Conservation (phyloP, 2,329 filamentous ascomycete species). For the Alternaria sp. region DNA sequence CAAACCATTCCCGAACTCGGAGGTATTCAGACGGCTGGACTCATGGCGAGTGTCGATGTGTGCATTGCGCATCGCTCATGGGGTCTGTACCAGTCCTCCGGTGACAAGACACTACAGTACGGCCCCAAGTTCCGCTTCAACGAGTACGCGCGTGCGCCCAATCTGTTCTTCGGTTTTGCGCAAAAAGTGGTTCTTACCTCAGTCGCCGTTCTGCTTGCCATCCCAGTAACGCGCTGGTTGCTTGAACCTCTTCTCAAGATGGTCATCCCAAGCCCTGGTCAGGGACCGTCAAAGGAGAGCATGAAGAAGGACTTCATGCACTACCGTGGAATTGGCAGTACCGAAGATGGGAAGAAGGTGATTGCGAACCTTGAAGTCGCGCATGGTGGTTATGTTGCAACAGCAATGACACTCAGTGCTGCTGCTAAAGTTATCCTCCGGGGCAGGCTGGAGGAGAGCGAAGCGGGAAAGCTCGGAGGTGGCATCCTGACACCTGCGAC, state of each 20-base stretch:
- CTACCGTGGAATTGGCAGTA: conserved; percentile 70
- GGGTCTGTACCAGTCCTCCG: conserved; percentile 57
- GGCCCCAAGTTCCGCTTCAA: conserved; percentile 66
- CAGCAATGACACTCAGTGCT: conserved; percentile 69
- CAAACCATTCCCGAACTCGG: conserved; percentile 65
- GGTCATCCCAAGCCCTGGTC: conserved; percentile 40
- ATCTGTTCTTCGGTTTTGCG: conserved; percentile 57
- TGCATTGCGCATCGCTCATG: conserved; percentile 69
- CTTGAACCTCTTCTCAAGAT: conserved; percentile 42
- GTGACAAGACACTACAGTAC: conserved; percentile 54
- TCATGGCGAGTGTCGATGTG: conserved; percentile 62
- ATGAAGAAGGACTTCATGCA: conserved; percentile 68
- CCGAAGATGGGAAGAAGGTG: conserved; percentile 62
- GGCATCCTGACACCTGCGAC: conserved; percentile 78
- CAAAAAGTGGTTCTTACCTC: conserved; percentile 61
- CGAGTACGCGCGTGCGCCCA: conserved; percentile 64
- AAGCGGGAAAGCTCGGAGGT: conserved; percentile 65
- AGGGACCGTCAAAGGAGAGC: conserved; percentile 57
- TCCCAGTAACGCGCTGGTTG: conserved; percentile 63
- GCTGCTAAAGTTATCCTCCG: conserved; percentile 72
- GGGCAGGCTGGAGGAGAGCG: conserved; percentile 60
- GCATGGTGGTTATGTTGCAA: conserved; percentile 74
- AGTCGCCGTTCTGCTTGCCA: conserved; percentile 55
- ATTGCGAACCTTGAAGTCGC: conserved; percentile 64
- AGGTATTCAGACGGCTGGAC: conserved; percentile 65